phyloP scores from a whole-genome alignment of 2,329 filamentous ascomycete genomes.

The Colletotrichum sp. region DNA sequence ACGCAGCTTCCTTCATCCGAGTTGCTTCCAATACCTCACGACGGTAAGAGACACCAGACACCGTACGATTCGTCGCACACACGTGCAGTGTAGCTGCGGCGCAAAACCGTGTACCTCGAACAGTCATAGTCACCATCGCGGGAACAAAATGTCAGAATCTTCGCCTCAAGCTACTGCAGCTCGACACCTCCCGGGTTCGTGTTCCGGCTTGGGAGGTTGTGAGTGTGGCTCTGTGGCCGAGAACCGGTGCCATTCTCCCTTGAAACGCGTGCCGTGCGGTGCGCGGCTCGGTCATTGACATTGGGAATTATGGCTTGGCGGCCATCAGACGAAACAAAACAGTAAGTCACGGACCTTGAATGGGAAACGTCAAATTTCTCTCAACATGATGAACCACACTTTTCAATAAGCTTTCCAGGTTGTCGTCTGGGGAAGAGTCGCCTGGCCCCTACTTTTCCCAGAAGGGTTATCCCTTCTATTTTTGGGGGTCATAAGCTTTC shows the following conservation, averaged over 20 bases:
- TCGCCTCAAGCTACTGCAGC: not conserved
- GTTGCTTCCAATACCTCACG: not conserved
- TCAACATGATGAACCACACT: not conserved
- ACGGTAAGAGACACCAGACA: not conserved
- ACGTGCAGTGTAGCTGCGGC: not conserved
- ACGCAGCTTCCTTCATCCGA: constrained; percentile 9
- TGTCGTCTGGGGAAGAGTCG: not conserved
- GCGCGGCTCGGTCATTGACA: not conserved
- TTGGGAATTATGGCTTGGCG: not conserved
- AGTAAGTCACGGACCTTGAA: not conserved
- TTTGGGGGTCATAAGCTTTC: not conserved
- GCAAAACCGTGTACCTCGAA: not conserved
- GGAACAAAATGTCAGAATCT: not conserved
- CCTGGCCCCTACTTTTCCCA: not conserved
- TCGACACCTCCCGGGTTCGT: not conserved
- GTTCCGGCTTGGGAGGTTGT: not conserved
- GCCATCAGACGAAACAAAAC: constrained; percentile 14
- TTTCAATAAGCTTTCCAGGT: not conserved
- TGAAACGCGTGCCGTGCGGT: constrained; percentile 16
- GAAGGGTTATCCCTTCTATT: not conserved
- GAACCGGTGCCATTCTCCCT: not conserved
- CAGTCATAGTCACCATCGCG: not conserved
- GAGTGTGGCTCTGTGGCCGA: not conserved
- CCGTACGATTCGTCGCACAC: not conserved
- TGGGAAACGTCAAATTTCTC: not conserved